Conservation (phyloP, 2,329 filamentous ascomycete species). For the Venturia oleaginea region DNA sequence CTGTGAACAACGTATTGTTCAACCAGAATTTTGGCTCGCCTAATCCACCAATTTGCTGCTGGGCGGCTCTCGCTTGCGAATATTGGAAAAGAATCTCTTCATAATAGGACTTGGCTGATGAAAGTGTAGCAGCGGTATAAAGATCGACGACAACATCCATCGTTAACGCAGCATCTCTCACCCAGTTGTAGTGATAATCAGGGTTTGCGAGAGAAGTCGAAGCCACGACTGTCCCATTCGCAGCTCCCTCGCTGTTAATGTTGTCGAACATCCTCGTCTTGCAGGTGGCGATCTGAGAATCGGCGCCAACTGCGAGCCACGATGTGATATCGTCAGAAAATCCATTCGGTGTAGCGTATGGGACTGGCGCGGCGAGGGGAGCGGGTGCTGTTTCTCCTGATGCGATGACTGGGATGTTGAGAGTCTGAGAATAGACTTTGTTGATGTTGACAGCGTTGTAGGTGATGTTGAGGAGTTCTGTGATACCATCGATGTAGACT, state of each 20-base stretch:
- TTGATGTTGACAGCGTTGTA: background rate
- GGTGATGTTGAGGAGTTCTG: background rate
- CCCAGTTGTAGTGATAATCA: constrained; percentile 26
- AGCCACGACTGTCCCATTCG: constrained; percentile 24
- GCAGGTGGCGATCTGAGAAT: constrained; percentile 20
- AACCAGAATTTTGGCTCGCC: constrained; percentile 37
- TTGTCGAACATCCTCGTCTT: constrained; percentile 25
- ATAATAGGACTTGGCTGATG: constrained; percentile 19
- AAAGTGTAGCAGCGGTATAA: constrained; percentile 25
- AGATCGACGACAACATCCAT: constrained; percentile 32
- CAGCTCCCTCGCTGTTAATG: constrained; percentile 24
- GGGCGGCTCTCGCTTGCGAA: constrained; percentile 25
- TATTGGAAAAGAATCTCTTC: constrained; percentile 29
- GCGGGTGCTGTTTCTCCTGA: background rate
- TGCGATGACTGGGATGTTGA: background rate
- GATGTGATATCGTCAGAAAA: constrained; percentile 24
- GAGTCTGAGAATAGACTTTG: background rate
- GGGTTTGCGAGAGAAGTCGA: constrained; percentile 23
- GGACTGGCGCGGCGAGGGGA: background rate
- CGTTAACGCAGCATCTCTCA: constrained; percentile 35
- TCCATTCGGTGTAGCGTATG: constrained; percentile 16
- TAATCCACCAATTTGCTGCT: constrained; percentile 28
- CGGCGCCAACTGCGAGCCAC: constrained; percentile 19
- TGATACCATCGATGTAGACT: background rate
- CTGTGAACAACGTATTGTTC: constrained; percentile 28